Conservation (phyloP, 441 rosid species). For the Lepidium campestre region DNA sequence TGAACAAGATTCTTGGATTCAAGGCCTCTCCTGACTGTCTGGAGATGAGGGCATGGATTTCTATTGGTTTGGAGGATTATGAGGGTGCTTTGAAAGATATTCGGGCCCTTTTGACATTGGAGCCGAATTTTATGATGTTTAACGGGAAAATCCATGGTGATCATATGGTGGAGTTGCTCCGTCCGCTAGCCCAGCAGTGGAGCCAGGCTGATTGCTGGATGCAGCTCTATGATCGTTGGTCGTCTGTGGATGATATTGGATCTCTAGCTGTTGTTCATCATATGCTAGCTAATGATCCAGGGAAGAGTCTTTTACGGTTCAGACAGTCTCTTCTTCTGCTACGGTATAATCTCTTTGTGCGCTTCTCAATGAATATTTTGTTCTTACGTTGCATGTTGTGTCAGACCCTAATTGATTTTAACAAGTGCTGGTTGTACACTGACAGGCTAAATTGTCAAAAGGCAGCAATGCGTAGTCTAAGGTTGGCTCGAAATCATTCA, state of each 20-base stretch:
- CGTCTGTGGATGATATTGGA: constrained; percentile 93
- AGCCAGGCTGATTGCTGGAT: constrained; percentile 97
- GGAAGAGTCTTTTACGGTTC: constrained; percentile 80
- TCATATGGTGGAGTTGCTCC: constrained; percentile 64
- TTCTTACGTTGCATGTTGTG: background rate
- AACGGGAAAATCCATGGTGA: constrained; percentile 67
- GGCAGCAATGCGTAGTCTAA: constrained; percentile 88
- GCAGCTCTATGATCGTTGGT: constrained; percentile 94
- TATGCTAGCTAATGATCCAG: constrained; percentile 87
- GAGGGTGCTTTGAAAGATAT: constrained; percentile 79
- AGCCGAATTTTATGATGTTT: constrained; percentile 76
- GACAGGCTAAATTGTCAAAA: constrained; percentile 89
- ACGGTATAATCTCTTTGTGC: constrained; percentile 1
- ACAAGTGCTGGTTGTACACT: constrained; percentile 14
- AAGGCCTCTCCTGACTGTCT: constrained; percentile 82
- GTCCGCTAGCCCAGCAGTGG: constrained; percentile 70
- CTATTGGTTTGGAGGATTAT: constrained; percentile 67
- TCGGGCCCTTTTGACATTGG: constrained; percentile 78
- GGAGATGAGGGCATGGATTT: constrained; percentile 92
- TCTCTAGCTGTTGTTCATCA: constrained; percentile 89
- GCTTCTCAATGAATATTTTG: background rate
- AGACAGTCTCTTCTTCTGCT: constrained; percentile 94
- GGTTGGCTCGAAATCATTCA: constrained; percentile 85
- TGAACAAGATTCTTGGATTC: constrained; percentile 74
- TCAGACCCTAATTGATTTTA: constrained; percentile 1